A percentile compares a stretch with the other conserved stretches of the same genome.
Conservation (phyloP, 495 filamentous ascomycete genomes). For the Penicillium robsamsonii region DNA sequence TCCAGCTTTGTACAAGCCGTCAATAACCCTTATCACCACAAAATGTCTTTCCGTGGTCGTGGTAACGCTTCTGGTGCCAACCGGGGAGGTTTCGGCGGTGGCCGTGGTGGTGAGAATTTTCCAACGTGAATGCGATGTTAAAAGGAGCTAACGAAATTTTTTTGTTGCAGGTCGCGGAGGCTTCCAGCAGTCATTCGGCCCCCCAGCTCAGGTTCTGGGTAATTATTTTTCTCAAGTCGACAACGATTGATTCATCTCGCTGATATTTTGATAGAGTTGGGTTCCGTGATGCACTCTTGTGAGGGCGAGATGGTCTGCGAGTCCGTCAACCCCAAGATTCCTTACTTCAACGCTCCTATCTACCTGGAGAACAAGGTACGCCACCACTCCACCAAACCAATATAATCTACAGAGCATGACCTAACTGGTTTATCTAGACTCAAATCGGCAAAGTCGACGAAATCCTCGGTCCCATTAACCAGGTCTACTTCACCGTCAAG, state of each 20-base stretch:
- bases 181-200: conserved; percentile 62
- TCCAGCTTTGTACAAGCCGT: conserved; percentile 30
- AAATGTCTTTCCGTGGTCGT: conserved; percentile 56
- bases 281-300: conserved; percentile 85
- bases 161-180: conserved; percentile 57
- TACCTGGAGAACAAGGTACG: conserved; percentile 96
- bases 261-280: conserved; percentile 67
- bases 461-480: conserved; percentile 87
- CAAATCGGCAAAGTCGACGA: conserved; percentile 60
- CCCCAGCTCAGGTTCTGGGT: conserved; percentile 67
- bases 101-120: conserved; percentile 42
- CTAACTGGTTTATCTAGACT: conserved; percentile 41
- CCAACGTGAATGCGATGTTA: conserved; percentile 1
- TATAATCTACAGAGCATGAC: conserved; percentile 1
- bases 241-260: conserved; percentile 12
- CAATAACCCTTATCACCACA: conserved; percentile 30
- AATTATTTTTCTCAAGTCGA: conserved; percentile 17
- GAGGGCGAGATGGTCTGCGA: conserved; percentile 97
- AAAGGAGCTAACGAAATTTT: conserved; percentile 42
- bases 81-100: conserved; percentile 48
- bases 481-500: conserved; percentile 98
- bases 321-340: conserved; percentile 90
- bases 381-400: not conserved
- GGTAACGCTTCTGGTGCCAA: conserved; percentile 48
- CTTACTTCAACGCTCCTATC: conserved; percentile 98